A percentile compares a stretch with the other conserved stretches of the same genome.
These are phyloP conservation scores for Chlamydomonas incerta DNA, from an alignment of 139 green algal genomes.

Conservation along the genomic window DNA sequence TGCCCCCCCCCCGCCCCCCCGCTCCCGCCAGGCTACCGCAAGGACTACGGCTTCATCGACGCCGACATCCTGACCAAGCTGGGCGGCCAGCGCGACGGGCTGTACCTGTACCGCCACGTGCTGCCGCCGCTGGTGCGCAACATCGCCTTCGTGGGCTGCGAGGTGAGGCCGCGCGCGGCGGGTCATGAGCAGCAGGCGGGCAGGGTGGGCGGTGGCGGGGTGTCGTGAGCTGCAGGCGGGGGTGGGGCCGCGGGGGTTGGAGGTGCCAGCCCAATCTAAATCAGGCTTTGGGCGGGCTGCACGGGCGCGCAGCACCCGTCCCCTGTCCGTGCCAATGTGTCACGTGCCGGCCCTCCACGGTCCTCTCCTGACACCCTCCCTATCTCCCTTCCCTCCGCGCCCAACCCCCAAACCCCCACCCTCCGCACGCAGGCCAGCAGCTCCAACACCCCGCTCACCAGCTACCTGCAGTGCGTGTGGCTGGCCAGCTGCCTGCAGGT, in stretches of 20 bases:
- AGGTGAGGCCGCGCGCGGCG: too few relatives aligned
- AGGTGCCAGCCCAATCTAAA: too few relatives aligned
- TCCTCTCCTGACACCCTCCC: too few relatives aligned
- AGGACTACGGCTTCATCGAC: conserved; percentile 43
- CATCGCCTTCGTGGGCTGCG: conserved; percentile 55
- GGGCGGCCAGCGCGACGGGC: conserved; percentile 45
- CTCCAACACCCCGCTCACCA: conserved; percentile 32
- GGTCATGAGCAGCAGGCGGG: too few relatives aligned
- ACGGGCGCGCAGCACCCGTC: too few relatives aligned
- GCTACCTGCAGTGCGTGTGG: conserved; percentile 29
- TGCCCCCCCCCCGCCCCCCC: too few relatives aligned
- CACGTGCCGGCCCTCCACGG: too few relatives aligned
- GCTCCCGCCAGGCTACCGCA: conserved; percentile 5
- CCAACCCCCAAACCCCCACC: not conserved
- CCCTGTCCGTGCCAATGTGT: too few relatives aligned
- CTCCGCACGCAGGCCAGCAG: conserved; percentile 17
- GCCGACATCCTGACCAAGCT: conserved; percentile 35
- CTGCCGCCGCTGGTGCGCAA: conserved; percentile 39
- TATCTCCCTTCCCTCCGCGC: not conserved
- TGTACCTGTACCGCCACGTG: conserved; percentile 58
- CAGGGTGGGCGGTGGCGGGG: not conserved
- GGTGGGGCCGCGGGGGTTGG: too few relatives aligned
- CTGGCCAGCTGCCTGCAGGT: conserved; percentile 22
- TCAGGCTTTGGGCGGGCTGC: too few relatives aligned
- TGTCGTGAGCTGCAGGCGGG: not conserved